Conservation (phyloP, 2,329 filamentous ascomycete species). For the Penicillium digitatum region DNA sequence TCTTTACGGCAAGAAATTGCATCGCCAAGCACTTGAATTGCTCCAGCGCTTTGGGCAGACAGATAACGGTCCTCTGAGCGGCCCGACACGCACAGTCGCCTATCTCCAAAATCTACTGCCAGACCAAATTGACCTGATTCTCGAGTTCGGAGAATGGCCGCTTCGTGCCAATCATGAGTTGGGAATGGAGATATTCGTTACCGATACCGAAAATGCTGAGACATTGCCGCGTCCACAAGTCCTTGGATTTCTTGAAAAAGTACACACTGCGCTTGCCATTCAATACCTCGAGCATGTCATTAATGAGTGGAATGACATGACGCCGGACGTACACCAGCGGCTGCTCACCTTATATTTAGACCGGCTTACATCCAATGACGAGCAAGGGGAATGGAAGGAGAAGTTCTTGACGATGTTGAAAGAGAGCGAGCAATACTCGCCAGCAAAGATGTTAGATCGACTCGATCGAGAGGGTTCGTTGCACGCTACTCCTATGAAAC, state of each 20-base stretch:
- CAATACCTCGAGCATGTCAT: slow-evolving; percentile 89
- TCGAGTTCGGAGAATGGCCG: slow-evolving; percentile 90
- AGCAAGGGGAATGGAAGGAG: slow-evolving; percentile 52
- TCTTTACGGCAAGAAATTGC: slow-evolving; percentile 89
- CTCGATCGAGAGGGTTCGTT: slow-evolving; percentile 72
- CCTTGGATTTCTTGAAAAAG: slow-evolving; percentile 65
- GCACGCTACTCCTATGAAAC: neutral
- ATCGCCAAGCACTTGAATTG: slow-evolving; percentile 78
- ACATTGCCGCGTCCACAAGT: slow-evolving; percentile 75
- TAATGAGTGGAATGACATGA: slow-evolving; percentile 76
- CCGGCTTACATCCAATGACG: slow-evolving; percentile 45
- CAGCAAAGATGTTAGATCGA: slow-evolving; percentile 69
- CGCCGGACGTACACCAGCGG: slow-evolving; percentile 80
- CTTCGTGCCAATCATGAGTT: slow-evolving; percentile 66
- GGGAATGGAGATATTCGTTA: slow-evolving; percentile 89
- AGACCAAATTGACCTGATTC: slow-evolving; percentile 81
- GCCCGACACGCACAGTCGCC: slow-evolving; percentile 75
- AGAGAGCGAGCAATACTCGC: slow-evolving; percentile 74
- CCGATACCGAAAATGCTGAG: slow-evolving; percentile 93
- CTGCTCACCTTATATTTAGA: slow-evolving; percentile 70
- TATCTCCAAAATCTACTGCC: slow-evolving; percentile 89
- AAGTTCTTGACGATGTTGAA: slow-evolving; percentile 72
- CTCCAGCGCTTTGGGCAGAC: slow-evolving; percentile 74
- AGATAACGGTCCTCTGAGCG: slow-evolving; percentile 58
- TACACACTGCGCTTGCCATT: slow-evolving; percentile 69